Base-by-base conservation (phyloP, 23 red algal species). In the Gracilariopsis chorda region DNA sequence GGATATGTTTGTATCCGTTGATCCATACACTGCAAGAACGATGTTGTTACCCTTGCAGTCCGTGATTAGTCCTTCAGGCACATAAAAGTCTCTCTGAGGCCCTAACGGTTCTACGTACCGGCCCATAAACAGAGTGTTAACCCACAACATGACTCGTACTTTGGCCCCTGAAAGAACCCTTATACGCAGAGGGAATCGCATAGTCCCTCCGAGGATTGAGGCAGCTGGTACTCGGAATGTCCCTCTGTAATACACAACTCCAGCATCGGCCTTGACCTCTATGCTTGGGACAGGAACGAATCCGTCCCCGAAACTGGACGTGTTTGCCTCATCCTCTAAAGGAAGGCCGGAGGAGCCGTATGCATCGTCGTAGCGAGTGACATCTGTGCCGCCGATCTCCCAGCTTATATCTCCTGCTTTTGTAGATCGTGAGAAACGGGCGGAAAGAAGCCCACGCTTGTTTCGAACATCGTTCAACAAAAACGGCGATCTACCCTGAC, bases 391-490 rank as follows among this genome's bases (percentile, higher is more conserved):
- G 28, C 53, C 75, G n/a, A 97, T 86, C 27, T 81, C 84, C 90
- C 90, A 97, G 1, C 46, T 57, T 25, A 72, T 61, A 58, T 94
- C 80, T 4, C 64, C 59, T 30, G 58, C 87, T 25, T 68, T 81
- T 32, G 85, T 82, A 16, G 46, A 37, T 21, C 77, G 60, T 11
- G 85, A 86, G 49, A 97, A 58, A 44, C 86, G 76, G 2, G 90
- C 95, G 1, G 95, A 97, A 20, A 97, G 72, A 28, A 97, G 58
- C 24, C 95, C 95, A 29, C 95, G 76, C 43, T 72, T 86, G 74
- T 97, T 97, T 34, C 95, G 59, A 19, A 94, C 90, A 51, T 97
- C 95, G 65, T 97, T 97, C 7, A 97, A 70, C 11, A 97, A 63
- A 76, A 97, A 97, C 24, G 95, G 90, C 21, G 84, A 90, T 44